These are phyloP conservation scores for Eragrostis curvula DNA, from an alignment of 176 grass and related monocot genomes.

Conservation along the genomic window DNA sequence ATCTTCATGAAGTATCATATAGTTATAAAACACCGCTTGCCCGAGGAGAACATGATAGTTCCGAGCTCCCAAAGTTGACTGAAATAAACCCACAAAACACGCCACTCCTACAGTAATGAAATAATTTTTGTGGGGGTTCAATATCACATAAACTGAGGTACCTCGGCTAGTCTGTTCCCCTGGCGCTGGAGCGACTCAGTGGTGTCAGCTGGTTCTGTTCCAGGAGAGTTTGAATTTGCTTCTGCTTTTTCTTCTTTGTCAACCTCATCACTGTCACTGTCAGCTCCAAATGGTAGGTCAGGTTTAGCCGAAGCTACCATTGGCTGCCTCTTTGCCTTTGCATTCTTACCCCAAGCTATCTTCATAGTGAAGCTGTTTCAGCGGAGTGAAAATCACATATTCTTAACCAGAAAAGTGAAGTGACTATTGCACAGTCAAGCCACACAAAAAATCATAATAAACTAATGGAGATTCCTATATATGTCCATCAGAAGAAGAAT, in stretches of 20 bases:
- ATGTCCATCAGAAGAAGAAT: not conserved
- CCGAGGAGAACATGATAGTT: not conserved
- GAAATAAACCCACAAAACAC: not conserved
- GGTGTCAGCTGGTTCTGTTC: conserved; percentile 16
- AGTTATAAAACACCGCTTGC: not conserved
- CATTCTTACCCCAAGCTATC: conserved; percentile 50
- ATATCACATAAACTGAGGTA: conserved; percentile 14
- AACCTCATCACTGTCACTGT: conserved; percentile 26
- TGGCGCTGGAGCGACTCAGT: conserved; percentile 49
- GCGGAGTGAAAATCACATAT: not conserved
- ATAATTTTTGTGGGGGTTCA: not conserved
- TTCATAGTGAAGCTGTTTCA: conserved; percentile 47
- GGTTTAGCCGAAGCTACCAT: conserved; percentile 27
- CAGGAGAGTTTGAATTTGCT: conserved; percentile 11
- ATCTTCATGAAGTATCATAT: not conserved
- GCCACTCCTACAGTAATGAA: not conserved
- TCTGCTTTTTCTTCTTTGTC: conserved; percentile 28
- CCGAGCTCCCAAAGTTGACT: not conserved
- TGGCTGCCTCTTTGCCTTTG: conserved; percentile 24
- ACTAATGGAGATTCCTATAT: not conserved
- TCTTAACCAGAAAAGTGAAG: not conserved
- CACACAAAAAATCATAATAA: not conserved
- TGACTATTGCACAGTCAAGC: not conserved
- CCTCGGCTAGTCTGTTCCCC: conserved; percentile 77
- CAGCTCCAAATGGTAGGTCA: conserved; percentile 43